These are phyloP conservation scores for Balansia obtecta DNA, from an alignment of 2,329 filamentous ascomycete genomes.

Conservation along the genomic window DNA sequence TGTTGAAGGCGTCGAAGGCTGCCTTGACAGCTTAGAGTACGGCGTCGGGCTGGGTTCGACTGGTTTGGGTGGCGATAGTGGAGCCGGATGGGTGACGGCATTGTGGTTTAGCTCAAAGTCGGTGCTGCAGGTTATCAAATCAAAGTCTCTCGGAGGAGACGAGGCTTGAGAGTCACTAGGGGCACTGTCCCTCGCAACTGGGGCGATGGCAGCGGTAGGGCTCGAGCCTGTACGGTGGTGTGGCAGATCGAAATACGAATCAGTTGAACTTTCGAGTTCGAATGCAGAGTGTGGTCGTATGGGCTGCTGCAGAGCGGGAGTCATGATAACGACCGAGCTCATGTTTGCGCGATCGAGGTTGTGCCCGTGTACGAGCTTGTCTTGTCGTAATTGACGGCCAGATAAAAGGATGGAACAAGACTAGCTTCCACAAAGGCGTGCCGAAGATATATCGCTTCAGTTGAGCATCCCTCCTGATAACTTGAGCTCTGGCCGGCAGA, in stretches of 20 bases:
- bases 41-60: neutral
- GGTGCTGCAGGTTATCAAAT: slow-evolving; percentile 40
- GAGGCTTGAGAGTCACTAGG: neutral
- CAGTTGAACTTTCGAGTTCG: slow-evolving; percentile 1
- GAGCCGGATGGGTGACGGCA: slow-evolving; percentile 1
- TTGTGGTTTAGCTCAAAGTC: slow-evolving; percentile 30
- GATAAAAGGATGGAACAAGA: neutral
- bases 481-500: slow-evolving; percentile 8
- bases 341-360: neutral
- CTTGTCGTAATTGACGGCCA: neutral
- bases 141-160: slow-evolving; percentile 29
- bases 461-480: slow-evolving; percentile 1
- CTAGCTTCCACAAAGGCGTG: neutral
- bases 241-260: slow-evolving; percentile 1
- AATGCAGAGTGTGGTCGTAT: slow-evolving; percentile 5
- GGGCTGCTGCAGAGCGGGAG: slow-evolving; percentile 1
- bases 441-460: neutral
- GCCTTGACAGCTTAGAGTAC: slow-evolving; percentile 5
- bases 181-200: neutral
- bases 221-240: neutral
- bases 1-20: slow-evolving; percentile 10
- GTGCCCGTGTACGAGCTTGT: neutral
- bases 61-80: slow-evolving; percentile 5
- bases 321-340: slow-evolving; percentile 5
- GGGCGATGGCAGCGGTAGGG: neutral